Conservation (phyloP, 139 green algal species). For the Chlamydomonas sp. region DNA sequence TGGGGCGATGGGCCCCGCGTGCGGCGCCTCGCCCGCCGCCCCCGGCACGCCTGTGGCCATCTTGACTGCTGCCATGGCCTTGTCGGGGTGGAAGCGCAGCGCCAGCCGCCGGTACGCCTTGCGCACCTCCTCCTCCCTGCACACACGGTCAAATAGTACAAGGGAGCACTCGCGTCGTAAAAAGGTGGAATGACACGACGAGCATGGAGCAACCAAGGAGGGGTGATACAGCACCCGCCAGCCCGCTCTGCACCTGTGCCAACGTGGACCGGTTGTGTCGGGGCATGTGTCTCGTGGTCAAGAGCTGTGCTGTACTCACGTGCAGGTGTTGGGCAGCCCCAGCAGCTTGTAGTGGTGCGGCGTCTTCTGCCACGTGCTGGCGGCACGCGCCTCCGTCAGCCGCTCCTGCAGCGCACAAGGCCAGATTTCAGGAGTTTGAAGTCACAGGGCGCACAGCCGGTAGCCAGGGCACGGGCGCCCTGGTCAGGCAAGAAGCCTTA, state of each 20-base stretch:
- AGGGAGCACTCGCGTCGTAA: neutral
- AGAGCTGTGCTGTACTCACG: neutral
- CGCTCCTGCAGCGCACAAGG: constrained; percentile 2
- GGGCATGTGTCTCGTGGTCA: no score
- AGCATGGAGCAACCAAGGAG: neutral
- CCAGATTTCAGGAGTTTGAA: no score
- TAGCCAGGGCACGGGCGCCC: no score
- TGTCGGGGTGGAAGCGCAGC: constrained; percentile 77
- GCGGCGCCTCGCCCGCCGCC: neutral
- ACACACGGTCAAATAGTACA: neutral
- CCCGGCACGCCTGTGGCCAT: constrained; percentile 31
- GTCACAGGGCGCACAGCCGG: no score
- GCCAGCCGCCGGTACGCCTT: constrained; percentile 68
- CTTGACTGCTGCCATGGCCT: constrained; percentile 55
- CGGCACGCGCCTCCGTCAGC: constrained; percentile 27
- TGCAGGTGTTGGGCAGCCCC: constrained; percentile 50
- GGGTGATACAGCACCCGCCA: neutral
- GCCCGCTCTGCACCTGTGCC: no score
- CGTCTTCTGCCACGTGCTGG: constrained; percentile 51
- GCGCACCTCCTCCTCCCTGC: constrained; percentile 50
- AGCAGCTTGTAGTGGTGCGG: constrained; percentile 76
- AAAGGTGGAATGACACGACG: neutral
- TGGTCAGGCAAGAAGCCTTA: no score
- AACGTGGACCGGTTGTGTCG: no score
- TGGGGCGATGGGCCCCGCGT: constrained; percentile 1